Evolutionary conservation across 352 stramenopile species (phyloP).

Genomic region (Paralagenidium karlingii): DNA sequence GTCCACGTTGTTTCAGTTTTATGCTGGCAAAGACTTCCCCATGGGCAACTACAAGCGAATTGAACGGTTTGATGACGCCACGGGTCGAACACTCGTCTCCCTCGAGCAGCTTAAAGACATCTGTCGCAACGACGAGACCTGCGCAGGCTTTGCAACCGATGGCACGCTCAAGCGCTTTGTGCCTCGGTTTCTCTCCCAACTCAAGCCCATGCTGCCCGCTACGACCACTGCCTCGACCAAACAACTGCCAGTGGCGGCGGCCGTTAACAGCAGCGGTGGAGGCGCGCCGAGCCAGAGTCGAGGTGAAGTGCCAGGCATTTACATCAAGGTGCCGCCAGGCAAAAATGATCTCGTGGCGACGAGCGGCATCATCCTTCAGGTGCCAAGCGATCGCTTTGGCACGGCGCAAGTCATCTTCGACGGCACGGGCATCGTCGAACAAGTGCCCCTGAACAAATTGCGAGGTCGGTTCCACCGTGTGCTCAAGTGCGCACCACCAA

Average conservation of each 20-base stretch:
- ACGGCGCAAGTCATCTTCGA: slow-evolving; percentile 45
- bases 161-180: slow-evolving; percentile 66
- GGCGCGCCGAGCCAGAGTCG: not conserved
- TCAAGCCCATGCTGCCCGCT: slow-evolving; percentile 29
- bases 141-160: slow-evolving; percentile 57
- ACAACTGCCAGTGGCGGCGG: slow-evolving; percentile 13
- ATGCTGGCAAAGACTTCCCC: slow-evolving; percentile 54
- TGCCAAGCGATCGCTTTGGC: slow-evolving; percentile 48
- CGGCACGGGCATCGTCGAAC: slow-evolving; percentile 25
- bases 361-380: slow-evolving; percentile 32
- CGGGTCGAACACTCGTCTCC: not conserved
- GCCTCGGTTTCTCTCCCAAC: slow-evolving; percentile 52
- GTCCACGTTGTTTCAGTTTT: slow-evolving; percentile 68
- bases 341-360: slow-evolving; percentile 29
- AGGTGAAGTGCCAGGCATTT: slow-evolving; percentile 18
- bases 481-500: no score
- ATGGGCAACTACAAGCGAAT: slow-evolving; percentile 48
- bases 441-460: slow-evolving; percentile 42
- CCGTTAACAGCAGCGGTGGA: not conserved
- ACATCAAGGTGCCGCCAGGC: slow-evolving; percentile 40
- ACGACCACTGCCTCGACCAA: not conserved
- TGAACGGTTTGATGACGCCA: no score
- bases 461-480: slow-evolving; percentile 32
- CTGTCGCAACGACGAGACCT: slow-evolving; percentile 52
- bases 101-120: slow-evolving; percentile 37